These are phyloP conservation scores for Colletotrichum scovillei DNA, from an alignment of 2,329 filamentous ascomycete genomes.

Conservation along the genomic window DNA sequence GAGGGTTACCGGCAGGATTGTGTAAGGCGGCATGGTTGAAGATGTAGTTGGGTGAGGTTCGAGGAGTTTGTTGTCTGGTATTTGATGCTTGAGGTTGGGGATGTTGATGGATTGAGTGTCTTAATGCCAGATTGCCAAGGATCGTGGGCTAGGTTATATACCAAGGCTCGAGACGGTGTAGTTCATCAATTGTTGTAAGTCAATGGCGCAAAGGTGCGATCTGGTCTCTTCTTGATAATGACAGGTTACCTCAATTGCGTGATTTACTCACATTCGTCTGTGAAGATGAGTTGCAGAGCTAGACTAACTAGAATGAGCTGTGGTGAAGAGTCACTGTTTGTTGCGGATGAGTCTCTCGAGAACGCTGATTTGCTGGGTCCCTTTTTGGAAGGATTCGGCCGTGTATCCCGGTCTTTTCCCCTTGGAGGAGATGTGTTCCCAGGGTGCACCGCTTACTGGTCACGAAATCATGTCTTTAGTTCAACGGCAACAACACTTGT, in stretches of 20 bases:
- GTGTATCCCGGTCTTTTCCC: background rate
- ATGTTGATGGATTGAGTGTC: background rate
- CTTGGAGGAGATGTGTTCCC: background rate
- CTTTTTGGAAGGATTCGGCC: background rate
- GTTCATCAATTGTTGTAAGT: background rate
- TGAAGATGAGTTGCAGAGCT: background rate
- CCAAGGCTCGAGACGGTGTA: no score
- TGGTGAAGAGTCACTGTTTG: background rate
- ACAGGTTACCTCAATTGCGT: background rate
- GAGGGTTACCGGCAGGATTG: constrained; percentile 36
- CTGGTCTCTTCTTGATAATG: background rate
- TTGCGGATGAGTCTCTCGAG: background rate
- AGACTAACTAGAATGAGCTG: background rate
- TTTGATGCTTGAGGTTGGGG: no score
- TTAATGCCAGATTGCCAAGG: background rate
- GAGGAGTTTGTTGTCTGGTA: no score
- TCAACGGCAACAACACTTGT: no score
- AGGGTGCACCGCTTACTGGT: background rate
- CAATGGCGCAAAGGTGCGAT: background rate
- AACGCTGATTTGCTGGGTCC: background rate
- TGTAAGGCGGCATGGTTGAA: background rate
- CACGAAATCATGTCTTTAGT: background rate
- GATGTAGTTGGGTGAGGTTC: background rate
- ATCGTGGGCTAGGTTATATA: background rate
- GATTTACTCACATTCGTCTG: background rate